phyloP scores from a whole-genome alignment of 2,329 filamentous ascomycete species.

The Ophiostoma ips region DNA sequence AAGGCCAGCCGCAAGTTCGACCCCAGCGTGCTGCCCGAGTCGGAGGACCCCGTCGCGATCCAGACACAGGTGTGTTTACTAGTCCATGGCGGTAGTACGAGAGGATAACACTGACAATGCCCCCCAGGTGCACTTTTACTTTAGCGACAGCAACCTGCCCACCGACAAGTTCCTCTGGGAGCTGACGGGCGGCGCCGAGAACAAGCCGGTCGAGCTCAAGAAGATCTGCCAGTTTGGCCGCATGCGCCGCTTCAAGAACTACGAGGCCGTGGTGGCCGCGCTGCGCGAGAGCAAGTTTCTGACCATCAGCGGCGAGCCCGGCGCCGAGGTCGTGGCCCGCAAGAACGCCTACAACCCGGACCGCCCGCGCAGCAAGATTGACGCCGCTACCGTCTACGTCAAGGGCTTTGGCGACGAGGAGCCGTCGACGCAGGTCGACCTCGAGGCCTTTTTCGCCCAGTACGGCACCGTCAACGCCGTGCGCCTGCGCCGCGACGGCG shows the following conservation, averaged over 20 bases:
- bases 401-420: slow-evolving; percentile 87
- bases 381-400: slow-evolving; percentile 69
- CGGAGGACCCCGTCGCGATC: slow-evolving; percentile 66
- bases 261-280: slow-evolving; percentile 68
- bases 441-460: slow-evolving; percentile 79
- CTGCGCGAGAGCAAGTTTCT: slow-evolving; percentile 65
- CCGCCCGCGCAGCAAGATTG: slow-evolving; percentile 46
- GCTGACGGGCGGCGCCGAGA: slow-evolving; percentile 61
- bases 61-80: slow-evolving; percentile 54
- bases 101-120: neutral
- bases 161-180: slow-evolving; percentile 79
- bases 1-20: slow-evolving; percentile 56
- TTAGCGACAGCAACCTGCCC: slow-evolving; percentile 79
- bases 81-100: neutral
- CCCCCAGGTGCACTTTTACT: slow-evolving; percentile 81
- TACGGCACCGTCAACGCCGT: slow-evolving; percentile 65
- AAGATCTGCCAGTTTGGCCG: slow-evolving; percentile 80
- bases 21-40: slow-evolving; percentile 51
- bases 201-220: slow-evolving; percentile 67
- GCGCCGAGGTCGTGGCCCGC: slow-evolving; percentile 59
- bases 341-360: slow-evolving; percentile 55
- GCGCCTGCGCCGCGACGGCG: slow-evolving; percentile 64
- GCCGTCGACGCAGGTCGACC: slow-evolving; percentile 78
- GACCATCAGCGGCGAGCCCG: slow-evolving; percentile 59
- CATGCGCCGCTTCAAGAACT: slow-evolving; percentile 89